Base-by-base conservation (phyloP, 164 flowering plant species). In the Euptelea pleiosperma region DNA sequence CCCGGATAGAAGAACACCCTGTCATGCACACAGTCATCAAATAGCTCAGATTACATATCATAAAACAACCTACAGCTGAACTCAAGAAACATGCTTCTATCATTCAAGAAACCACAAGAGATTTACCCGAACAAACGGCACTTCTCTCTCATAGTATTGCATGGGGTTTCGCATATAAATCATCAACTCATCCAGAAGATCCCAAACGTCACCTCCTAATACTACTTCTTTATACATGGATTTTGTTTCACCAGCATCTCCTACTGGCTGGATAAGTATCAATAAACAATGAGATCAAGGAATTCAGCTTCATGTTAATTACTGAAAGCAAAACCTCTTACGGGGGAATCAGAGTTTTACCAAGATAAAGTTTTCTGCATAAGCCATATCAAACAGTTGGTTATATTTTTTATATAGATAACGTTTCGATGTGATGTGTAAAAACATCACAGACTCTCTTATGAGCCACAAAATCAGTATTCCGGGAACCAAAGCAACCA, bases 1-100 rank as follows among this genome's bases (percentile, higher is more conserved):
- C 48, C 98, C 98, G 66, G 90, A 86, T 12, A 93, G 82, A 73
- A 93, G 97, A 64, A 93, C 87, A 65, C 98, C 98, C 98, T 93
- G 79, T 45, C 58, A 65, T 36, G 26, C 55, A 64, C 52, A 53
- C 6, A 60, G 41, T 33, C 51, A 42, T 30, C 37, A 36, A 57
- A 63, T 16, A 63, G 49, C 21, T 53, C 12, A 39, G 48, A 47
- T 25, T 28, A 42, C 8, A 29, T 49, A 7, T 59, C 26, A 55
- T 22, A n/a, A 9, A 19, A 14, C 16, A 24, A 18, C 8, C 35
- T 21, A 37, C 18, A 40, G 26, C 41, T 21, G 4, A 43, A 43
- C 51, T 49, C 51, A 21, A 50, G 52, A 30, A 8, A 7, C 37
- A 3, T n/a, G n/a, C 10, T 39, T 57, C 35, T 19, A 12, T 11